A percentile compares a stretch with the other conserved stretches of the same genome.
Evolutionary conservation across 2,329 filamentous ascomycete species (phyloP).

Genomic region (Fusarium circinatum): DNA sequence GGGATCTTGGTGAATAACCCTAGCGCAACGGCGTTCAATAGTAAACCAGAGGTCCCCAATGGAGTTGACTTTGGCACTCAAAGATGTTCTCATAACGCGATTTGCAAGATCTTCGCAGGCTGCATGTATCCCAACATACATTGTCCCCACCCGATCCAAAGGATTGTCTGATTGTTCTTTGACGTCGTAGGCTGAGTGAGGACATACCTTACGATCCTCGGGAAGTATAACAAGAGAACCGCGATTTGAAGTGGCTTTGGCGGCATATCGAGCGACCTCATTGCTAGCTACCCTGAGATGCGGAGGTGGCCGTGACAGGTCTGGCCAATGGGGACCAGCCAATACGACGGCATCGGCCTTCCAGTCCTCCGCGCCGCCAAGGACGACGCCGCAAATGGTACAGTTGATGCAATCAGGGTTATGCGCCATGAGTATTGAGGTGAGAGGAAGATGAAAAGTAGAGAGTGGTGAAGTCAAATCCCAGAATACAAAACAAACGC

Average conservation of each 20-base stretch:
- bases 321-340: conserved; percentile 4
- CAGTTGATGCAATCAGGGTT: not conserved
- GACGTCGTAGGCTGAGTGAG: not conserved
- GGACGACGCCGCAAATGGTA: conserved; percentile 3
- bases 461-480: too few species aligned
- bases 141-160: not conserved
- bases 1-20: too few species aligned
- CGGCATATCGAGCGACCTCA: not conserved
- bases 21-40: not conserved
- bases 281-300: not conserved
- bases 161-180: not conserved
- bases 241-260: not conserved
- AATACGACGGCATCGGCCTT: not conserved
- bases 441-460: too few species aligned
- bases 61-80: not conserved
- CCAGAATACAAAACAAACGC: too few species aligned
- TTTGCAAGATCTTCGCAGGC: not conserved
- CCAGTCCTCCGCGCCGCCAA: not conserved
- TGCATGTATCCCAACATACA: not conserved
- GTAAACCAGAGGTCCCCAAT: not conserved
- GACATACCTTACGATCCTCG: not conserved
- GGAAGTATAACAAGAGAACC: not conserved
- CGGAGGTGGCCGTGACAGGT: not conserved
- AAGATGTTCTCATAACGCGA: not conserved
- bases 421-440: not conserved